Base-by-base conservation (phyloP, 1,284 basidiomycete species). In the Trametes hirsuta region DNA sequence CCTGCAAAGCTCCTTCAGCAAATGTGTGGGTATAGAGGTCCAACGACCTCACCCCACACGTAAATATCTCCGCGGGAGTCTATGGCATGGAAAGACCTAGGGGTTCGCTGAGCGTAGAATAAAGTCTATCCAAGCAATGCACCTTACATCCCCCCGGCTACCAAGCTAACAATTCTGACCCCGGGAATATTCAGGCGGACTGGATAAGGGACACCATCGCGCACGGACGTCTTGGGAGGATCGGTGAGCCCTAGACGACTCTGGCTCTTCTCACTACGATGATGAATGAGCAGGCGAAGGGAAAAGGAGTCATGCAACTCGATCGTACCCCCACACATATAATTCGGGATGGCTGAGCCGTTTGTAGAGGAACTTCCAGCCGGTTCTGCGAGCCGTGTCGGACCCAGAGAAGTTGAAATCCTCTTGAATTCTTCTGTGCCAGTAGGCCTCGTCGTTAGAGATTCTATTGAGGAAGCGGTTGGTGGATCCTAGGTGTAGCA, bases 311-410 rank as follows among this genome's bases (percentile, higher is more conserved):
- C 15, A 1, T 10, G 1, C 35, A n/a, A 8, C 11, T 8, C 2
- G 5, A 46, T 71, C 84, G 69, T 73, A 92, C 85, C 93, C 93
- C 93, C 93, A 95, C 18, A 93, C 87, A 69, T 85, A 94, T 1
- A 89, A 78, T 68, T 75, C 83, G 62, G 81, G 86, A 72, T 68
- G 72, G 35, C 72, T 75, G 47, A 95, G 73, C 3, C 91, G 87
- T 51, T 81, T 81, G 75, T 94, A 95, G 37, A 95, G 85, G 65
- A 87, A 83, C 74, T 88, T 89, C 84, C 87, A 94, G 51, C 92
- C 93, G 49, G 77, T 84, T 18, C 80, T 86, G 22, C 91, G 79
- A 15, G 91, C 91, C 0, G 88, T 92, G 30, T 79, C 81, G 41
- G 81, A 78, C 4, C 84, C 84, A 12, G 85, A 80, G 69, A 93